phyloP scores from a whole-genome alignment of 345 rosid species.

The Trapa bicornis region DNA sequence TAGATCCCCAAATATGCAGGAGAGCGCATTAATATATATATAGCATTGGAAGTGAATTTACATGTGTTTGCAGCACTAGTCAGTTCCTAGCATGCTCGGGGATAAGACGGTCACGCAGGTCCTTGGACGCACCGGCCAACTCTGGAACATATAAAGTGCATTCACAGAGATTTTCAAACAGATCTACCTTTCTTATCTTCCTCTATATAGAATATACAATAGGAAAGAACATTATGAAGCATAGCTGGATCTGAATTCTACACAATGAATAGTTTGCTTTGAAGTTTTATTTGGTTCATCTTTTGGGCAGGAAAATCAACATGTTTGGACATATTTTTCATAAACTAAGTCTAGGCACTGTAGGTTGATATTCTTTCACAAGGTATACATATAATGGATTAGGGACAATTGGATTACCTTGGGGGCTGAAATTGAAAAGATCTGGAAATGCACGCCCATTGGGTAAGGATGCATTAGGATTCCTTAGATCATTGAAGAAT shows the following conservation, averaged over 20 bases:
- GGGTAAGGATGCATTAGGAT: slow-evolving; percentile 68
- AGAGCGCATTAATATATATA: neutral
- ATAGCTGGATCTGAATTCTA: too few relatives aligned
- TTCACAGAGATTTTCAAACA: neutral
- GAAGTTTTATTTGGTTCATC: neutral
- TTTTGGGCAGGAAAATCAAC: neutral
- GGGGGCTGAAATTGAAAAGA: slow-evolving; percentile 78
- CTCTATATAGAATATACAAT: too few relatives aligned
- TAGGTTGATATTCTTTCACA: neutral
- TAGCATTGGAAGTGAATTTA: neutral
- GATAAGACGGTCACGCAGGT: slow-evolving; percentile 60
- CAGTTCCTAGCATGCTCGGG: slow-evolving; percentile 49
- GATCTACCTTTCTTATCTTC: neutral
- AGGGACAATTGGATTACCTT: slow-evolving; percentile 35
- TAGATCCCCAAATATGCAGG: neutral
- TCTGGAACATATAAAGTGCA: slow-evolving; percentile 34
- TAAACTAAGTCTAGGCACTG: neutral
- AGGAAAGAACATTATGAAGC: too few relatives aligned
- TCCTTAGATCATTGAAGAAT: slow-evolving; percentile 79
- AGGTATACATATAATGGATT: neutral
- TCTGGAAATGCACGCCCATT: slow-evolving; percentile 83
- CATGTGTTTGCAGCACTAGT: neutral
- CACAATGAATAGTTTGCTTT: too few relatives aligned
- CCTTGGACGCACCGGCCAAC: slow-evolving; percentile 68
- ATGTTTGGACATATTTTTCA: neutral